Evolutionary conservation across 2,329 filamentous ascomycete species (phyloP), one percentile per base, ranked within the genome.

Genomic region (Teratosphaeriaceae sp.): DNA sequence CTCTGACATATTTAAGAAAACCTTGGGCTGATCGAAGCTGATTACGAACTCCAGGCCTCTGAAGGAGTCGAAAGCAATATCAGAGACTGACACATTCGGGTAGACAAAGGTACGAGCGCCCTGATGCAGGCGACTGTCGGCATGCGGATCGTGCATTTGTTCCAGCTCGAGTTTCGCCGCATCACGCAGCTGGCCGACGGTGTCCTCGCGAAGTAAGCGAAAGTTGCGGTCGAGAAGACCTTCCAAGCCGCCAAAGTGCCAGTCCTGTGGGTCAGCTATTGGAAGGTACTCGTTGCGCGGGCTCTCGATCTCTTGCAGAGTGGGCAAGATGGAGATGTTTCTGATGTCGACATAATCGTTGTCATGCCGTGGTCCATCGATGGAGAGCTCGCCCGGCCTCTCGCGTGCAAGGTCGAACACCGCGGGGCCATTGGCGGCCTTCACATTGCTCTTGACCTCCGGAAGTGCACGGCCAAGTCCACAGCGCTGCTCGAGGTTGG

Each of bases 151-250:
- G 70, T 67, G 3, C 29, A 2, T 12, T 27, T 15, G 46, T 2
- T 69, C 56, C 9, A 72, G 56, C 38, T 71, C 62, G 19, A 64
- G 48, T 29, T 64, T 63, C 2, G 75, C 67, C 2, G 67, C 67
- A 49, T 78, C 71, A 27, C 73, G 65, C 3, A 80, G 60, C 44
- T 76, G 70, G 0, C 73, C 73, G 2, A n/a, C 13, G 9, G 20
- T 21, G 26, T 11, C 12, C 6, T 9, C 11, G 4, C 16, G 66
- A 1, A 79, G 55, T 1, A 79, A 66, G 13, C 76, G 68, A 38
- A 80, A 80, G 42, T 79, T 70, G 42, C 70, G 63, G 53, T 79
- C 76, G 0, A 80, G 55, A 1, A 75, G 65, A 2, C 75, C 73
- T 3, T 56, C 58, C 9, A 73, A 65, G 1, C 72, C 70, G 3